Conservation (phyloP, 1,284 basidiomycete species). For the Ganoderma meredithae region DNA sequence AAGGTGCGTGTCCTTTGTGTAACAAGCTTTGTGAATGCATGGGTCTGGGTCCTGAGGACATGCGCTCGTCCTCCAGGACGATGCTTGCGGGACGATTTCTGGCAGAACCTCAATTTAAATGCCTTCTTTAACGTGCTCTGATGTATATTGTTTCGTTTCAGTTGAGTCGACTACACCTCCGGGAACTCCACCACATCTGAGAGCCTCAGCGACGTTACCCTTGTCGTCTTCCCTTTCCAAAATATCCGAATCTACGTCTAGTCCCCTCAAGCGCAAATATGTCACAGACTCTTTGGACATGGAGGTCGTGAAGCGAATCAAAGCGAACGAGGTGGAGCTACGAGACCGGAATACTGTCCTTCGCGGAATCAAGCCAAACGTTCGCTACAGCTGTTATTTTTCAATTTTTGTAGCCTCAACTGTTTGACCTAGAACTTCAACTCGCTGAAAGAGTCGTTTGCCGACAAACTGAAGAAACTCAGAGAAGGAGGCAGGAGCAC, state of each 20-base stretch:
- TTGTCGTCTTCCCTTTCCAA: slow-evolving; percentile 47
- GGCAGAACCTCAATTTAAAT: not conserved
- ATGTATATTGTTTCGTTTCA: slow-evolving; percentile 15
- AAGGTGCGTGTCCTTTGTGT: slow-evolving; percentile 50
- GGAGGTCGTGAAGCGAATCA: slow-evolving; percentile 86
- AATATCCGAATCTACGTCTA: slow-evolving; percentile 46
- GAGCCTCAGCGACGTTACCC: slow-evolving; percentile 39
- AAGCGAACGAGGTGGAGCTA: slow-evolving; percentile 75
- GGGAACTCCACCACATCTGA: slow-evolving; percentile 60
- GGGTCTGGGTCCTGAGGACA: not conserved
- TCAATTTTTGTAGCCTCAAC: not conserved
- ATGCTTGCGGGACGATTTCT: too few species aligned
- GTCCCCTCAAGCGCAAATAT: slow-evolving; percentile 79
- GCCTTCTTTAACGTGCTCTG: not conserved
- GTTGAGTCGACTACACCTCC: slow-evolving; percentile 67
- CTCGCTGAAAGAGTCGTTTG: slow-evolving; percentile 62
- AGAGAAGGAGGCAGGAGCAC: slow-evolving; percentile 69
- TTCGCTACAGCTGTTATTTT: slow-evolving; percentile 43
- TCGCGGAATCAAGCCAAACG: slow-evolving; percentile 79
- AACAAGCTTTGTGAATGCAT: not conserved
- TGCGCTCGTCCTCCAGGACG: not conserved
- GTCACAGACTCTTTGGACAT: slow-evolving; percentile 80
- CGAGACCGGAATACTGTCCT: slow-evolving; percentile 80
- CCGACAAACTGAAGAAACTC: slow-evolving; percentile 79
- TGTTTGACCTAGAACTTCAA: slow-evolving; percentile 69